A percentile compares a stretch with the other conserved stretches of the same genome.
These are phyloP conservation scores for Tephrocybe sp. DNA, from an alignment of 768 basidiomycete species.

Conservation along the genomic window DNA sequence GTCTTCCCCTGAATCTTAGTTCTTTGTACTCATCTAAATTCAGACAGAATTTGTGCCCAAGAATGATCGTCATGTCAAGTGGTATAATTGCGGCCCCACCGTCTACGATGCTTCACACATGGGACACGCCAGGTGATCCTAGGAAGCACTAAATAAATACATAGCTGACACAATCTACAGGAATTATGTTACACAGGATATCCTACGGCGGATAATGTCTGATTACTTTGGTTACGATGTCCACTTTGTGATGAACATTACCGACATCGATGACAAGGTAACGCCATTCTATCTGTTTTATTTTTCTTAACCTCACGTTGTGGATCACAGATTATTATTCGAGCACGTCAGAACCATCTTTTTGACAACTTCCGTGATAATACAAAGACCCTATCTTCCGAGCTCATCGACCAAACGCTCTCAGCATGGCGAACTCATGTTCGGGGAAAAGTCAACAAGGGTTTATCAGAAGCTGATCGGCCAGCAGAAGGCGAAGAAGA, in stretches of 20 bases:
- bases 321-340: conserved; percentile 80
- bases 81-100: conserved; percentile 99
- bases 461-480: conserved; percentile 49
- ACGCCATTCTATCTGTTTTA: conserved; percentile 17
- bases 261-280: conserved; percentile 99
- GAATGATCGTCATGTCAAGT: conserved; percentile 77
- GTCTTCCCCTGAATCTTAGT: conserved; percentile 10
- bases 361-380: conserved; percentile 59
- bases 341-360: conserved; percentile 80
- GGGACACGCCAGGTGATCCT: conserved; percentile 89
- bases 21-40: conserved; percentile 12
- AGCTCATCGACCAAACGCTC: conserved; percentile 54
- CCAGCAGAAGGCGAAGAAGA: conserved; percentile 49
- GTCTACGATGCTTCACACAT: conserved; percentile 98
- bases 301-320: conserved; percentile 1
- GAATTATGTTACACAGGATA: conserved; percentile 96
- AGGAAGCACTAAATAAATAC: not conserved
- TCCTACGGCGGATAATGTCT: conserved; percentile 82
- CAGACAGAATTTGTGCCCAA: conserved; percentile 77
- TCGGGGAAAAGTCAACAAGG: conserved; percentile 59
- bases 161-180: conserved; percentile 36
- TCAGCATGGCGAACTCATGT: conserved; percentile 69
- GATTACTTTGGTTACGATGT: conserved; percentile 98
- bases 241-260: conserved; percentile 99
- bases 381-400: conserved; percentile 49